These are phyloP conservation scores for Amphicarpaea edgeworthii DNA, from an alignment of 306 rosid genomes.

Conservation along the genomic window DNA sequence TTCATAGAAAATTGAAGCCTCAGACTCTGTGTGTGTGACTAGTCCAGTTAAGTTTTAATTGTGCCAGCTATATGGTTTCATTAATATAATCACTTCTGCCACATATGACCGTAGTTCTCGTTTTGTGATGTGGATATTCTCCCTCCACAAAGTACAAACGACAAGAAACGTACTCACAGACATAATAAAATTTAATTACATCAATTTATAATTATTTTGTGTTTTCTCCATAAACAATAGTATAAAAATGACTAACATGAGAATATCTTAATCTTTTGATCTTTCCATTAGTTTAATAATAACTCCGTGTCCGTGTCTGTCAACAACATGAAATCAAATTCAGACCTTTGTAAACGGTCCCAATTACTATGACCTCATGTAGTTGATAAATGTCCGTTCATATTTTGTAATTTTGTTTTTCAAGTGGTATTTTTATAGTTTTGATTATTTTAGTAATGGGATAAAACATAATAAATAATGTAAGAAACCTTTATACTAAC, in stretches of 20 bases:
- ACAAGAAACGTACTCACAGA: constrained; percentile 24
- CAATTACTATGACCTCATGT: not conserved
- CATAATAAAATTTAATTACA: not conserved
- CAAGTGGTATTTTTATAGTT: not conserved
- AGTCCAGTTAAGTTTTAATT: constrained; percentile 49
- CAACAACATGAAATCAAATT: not conserved
- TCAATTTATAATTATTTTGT: not conserved
- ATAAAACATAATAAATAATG: not conserved
- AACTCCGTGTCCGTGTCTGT: not conserved
- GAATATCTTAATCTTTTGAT: not conserved
- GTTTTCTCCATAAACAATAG: not conserved
- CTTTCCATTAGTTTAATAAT: not conserved
- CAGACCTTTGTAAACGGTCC: not conserved
- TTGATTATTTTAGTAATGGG: not conserved
- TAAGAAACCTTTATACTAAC: not conserved
- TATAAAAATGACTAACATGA: not conserved
- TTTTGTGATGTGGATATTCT: constrained; percentile 47
- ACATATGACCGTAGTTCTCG: constrained; percentile 42
- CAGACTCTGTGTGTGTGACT: constrained; percentile 30
- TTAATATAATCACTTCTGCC: constrained; percentile 38
- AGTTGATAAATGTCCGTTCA: not conserved
- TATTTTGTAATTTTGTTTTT: not conserved
- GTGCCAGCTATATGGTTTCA: constrained; percentile 53
- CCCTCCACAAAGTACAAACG: constrained; percentile 29
- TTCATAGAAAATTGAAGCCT: constrained; percentile 65